phyloP scores from a whole-genome alignment of 257 asterid species.

The Catharanthus roseus region DNA sequence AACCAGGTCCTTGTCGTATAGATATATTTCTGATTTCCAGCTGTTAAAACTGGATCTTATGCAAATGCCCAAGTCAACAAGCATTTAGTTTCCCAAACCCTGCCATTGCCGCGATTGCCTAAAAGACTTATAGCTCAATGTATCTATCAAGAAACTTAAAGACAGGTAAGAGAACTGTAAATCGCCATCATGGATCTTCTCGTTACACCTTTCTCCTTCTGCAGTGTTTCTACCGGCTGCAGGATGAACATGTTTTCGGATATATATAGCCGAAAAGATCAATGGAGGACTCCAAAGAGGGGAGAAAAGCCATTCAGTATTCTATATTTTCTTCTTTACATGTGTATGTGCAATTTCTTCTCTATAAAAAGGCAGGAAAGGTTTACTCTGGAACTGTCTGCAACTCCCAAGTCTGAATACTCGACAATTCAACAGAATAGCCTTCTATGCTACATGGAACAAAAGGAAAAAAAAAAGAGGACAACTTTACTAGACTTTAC shows the following conservation, averaged over 20 bases:
- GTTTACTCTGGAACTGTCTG: conserved; percentile 2
- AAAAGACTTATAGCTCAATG: background rate
- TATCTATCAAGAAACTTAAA: conserved; percentile 4
- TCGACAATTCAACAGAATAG: conserved; percentile 43
- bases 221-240: conserved; percentile 3
- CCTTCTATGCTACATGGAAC: conserved; percentile 42
- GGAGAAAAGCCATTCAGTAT: background rate
- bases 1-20: background rate
- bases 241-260: conserved; percentile 2
- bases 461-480: background rate
- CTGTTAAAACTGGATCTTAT: background rate
- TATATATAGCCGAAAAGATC: conserved; percentile 9
- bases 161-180: conserved; percentile 5
- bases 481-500: background rate
- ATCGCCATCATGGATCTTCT: background rate
- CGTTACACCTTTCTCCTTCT: background rate
- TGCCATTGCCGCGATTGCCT: background rate
- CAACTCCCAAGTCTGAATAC: conserved; percentile 9
- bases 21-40: background rate
- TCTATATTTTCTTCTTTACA: background rate
- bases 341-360: conserved; percentile 9
- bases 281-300: conserved; percentile 3
- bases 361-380: background rate
- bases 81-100: background rate
- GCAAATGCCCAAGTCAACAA: conserved; percentile 3